Conservation (phyloP, 2,329 filamentous ascomycete species). For the Aotearoamyces nothofagi region DNA sequence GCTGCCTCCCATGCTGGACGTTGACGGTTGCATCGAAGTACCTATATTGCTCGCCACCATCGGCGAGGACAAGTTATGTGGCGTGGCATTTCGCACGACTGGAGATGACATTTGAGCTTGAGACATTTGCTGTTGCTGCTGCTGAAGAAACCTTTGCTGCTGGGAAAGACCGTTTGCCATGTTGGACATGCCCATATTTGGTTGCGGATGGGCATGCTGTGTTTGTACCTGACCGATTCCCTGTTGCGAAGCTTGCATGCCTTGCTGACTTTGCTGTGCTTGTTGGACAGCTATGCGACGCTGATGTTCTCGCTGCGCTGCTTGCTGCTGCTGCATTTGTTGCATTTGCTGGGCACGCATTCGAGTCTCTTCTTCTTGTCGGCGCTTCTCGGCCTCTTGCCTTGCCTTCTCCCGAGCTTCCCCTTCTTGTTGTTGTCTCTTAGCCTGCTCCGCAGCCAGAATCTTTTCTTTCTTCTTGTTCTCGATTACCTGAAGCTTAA, state of each 20-base stretch:
- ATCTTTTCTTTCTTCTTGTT: constrained; percentile 63
- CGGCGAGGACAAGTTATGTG: constrained; percentile 49
- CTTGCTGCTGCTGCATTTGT: constrained; percentile 15
- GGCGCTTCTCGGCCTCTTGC: constrained; percentile 16
- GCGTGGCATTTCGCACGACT: constrained; percentile 44
- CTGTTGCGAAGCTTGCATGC: constrained; percentile 19
- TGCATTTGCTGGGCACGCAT: constrained; percentile 13
- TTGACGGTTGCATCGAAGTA: constrained; percentile 48
- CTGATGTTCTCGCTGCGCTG: constrained; percentile 21
- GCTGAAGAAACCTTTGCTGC: constrained; percentile 25
- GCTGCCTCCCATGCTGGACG: constrained; percentile 53
- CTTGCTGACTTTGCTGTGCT: constrained; percentile 19
- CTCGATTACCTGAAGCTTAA: constrained; percentile 63
- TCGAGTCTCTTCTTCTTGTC: constrained; percentile 19
- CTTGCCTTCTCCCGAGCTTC: constrained; percentile 29
- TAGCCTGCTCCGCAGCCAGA: constrained; percentile 24
- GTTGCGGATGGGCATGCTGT: constrained; percentile 28
- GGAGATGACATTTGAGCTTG: constrained; percentile 57
- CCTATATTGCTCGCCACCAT: constrained; percentile 34
- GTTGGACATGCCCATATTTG: constrained; percentile 26
- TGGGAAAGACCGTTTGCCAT: constrained; percentile 21
- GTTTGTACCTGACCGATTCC: constrained; percentile 22
- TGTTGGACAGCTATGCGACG: constrained; percentile 7
- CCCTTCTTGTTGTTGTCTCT: constrained; percentile 29
- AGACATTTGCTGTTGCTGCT: constrained; percentile 30